Base-by-base conservation (phyloP, 2,329 filamentous ascomycete species). In the Biscogniauxia mediterranea region DNA sequence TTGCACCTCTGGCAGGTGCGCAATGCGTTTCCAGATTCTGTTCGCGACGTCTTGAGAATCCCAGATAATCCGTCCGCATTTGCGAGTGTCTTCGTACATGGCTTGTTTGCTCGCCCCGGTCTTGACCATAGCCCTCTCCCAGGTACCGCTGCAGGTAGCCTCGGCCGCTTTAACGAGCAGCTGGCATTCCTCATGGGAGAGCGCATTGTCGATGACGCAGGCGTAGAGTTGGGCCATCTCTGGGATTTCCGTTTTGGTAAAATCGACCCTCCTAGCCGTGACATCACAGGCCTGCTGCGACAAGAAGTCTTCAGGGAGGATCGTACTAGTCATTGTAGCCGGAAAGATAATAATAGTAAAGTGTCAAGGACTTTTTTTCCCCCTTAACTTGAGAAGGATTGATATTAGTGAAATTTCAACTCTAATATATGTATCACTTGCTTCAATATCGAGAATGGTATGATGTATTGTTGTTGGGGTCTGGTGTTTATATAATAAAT, bases 151-250 rank as follows among this genome's bases (percentile, higher is more conserved):
- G 13, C 26, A 9, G 52, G n/a, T 21, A 3, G 52, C 52, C 52
- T 54, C 52, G 26, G 26, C 52, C 7, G 23, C 21, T 13, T 21
- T 19, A 7, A 54, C 19, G 25, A 54, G 52, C 9, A 26, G 13
- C n/a, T 54, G 52, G 26, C 52, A 54, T 17, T 54, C 52, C 19
- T 26, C 21, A 3, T 3, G 23, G 13, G 52, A 28, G 17, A 54
- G 23, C 1, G 52, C 52, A 17, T 38, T 38, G 25, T 54, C 52
- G 25, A 54, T 54, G 20, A 54, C 52, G 52, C 52, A 54, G 52
- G 52, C 52, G 17, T 54, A 54, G 9, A 54, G 52, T 15, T 19
- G 8, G 15, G 26, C 6, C n/a, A 26, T 25, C 26, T 54, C 52
- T 21, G 23, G 52, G 13, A 54, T 32, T 19, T 21, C n/a, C 7